Conservation (phyloP, 2,329 filamentous ascomycete species). For the Fusarium nanum region DNA sequence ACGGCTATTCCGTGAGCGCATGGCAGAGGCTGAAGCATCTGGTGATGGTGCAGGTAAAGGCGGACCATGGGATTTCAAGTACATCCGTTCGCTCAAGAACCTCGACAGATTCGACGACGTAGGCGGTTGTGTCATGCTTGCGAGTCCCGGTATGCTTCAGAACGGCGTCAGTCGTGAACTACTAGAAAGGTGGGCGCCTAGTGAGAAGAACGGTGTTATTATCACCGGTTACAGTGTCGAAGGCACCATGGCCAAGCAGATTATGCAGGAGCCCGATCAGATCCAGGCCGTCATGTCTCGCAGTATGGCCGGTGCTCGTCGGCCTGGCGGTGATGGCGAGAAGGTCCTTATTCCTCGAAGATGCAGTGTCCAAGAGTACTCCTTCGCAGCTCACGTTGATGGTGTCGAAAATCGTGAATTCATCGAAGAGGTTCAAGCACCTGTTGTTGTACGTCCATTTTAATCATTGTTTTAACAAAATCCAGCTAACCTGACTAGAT, state of each 20-base stretch:
- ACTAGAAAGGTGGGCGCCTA: conserved; percentile 94
- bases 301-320: conserved; percentile 71
- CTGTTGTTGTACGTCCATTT: conserved; percentile 81
- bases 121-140: conserved; percentile 95
- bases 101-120: conserved; percentile 97
- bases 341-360: conserved; percentile 91
- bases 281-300: conserved; percentile 94
- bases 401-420: conserved; percentile 96
- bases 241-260: conserved; percentile 96
- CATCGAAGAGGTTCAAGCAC: conserved; percentile 91
- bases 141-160: conserved; percentile 97
- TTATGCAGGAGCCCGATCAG: conserved; percentile 93
- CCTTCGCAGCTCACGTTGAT: conserved; percentile 96
- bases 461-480: background rate
- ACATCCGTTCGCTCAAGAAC: conserved; percentile 89
- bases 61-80: conserved; percentile 96
- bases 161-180: conserved; percentile 94
- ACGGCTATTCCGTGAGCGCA: conserved; percentile 88
- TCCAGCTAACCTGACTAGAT: conserved; percentile 67
- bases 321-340: conserved; percentile 79
- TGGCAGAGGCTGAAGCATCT: conserved; percentile 87
- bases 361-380: conserved; percentile 93
- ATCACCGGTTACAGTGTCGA: conserved; percentile 99
- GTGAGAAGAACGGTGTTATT: conserved; percentile 96
- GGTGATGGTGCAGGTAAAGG: conserved; percentile 80